These are phyloP conservation scores for Ustilago curta DNA, from an alignment of 1,284 basidiomycete species.

Conservation along the genomic window DNA sequence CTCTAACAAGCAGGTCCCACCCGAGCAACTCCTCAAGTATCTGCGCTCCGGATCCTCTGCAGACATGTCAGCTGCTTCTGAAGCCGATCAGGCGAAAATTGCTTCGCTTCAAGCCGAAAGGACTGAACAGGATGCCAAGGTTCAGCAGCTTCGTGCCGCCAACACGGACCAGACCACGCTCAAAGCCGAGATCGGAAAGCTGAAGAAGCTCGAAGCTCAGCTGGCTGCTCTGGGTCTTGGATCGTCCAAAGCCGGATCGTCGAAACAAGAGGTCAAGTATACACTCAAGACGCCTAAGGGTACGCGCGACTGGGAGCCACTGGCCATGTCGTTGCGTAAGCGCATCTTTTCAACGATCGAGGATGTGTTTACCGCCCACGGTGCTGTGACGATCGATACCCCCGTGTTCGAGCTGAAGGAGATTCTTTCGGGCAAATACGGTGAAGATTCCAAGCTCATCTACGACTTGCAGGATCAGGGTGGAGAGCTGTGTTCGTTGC, in stretches of 20 bases:
- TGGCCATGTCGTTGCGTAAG: conserved; percentile 91
- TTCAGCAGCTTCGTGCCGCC: conserved; percentile 54
- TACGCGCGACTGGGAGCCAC: conserved; percentile 93
- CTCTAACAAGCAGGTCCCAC: conserved; percentile 27
- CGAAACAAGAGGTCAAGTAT: conserved; percentile 58
- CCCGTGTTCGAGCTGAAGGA: conserved; percentile 98
- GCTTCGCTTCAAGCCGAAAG: conserved; percentile 46
- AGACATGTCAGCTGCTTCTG: conserved; percentile 25
- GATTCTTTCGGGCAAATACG: conserved; percentile 85
- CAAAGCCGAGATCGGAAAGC: conserved; percentile 51
- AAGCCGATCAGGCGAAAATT: conserved; percentile 24
- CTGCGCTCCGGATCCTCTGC: not conserved
- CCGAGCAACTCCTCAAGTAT: conserved; percentile 30
- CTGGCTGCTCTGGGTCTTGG: conserved; percentile 50
- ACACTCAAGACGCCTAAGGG: conserved; percentile 76
- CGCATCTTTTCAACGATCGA: conserved; percentile 91
- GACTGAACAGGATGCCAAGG: conserved; percentile 59
- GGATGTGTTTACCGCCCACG: conserved; percentile 87
- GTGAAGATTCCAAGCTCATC: conserved; percentile 95
- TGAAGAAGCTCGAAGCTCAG: conserved; percentile 59
- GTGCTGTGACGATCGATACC: conserved; percentile 93
- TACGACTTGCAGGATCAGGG: conserved; percentile 98
- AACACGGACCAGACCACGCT: conserved; percentile 49
- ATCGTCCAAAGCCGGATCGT: conserved; percentile 29
- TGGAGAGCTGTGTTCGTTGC: conserved; percentile 92